Evolutionary conservation across 129 eudicot genomes (phyloP), one percentile per base, ranked within the genome.

Genomic region (Cynara cardunculus): DNA sequence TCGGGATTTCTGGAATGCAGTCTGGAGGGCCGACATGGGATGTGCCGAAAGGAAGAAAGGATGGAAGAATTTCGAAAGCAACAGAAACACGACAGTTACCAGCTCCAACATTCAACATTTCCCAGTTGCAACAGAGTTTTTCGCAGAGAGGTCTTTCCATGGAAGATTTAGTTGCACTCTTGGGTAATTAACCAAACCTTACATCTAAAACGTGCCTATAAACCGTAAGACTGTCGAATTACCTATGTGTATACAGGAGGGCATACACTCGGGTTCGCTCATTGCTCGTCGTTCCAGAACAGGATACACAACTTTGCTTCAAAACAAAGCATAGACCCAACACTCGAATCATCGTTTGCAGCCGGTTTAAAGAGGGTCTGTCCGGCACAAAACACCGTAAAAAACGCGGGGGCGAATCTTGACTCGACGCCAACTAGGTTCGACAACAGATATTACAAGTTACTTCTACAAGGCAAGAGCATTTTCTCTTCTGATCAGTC

Each of bases 21-120:
- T 87, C 96, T 26, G 98, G 96, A 83, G 98, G 96, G 24, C 98
- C 98, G 0, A 87, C 84, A 56, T 93, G 98, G 98, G 81, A 90
- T 7, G 96, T 93, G 44, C 98, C 92, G 0, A 93, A 89, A 81
- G 98, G 98, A 71, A 87, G 98, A 68, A 86, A 86, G 79, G 98
- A 93, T 72, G 96, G 98, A 81, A 83, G 91, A 78, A 74, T 86
- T 14, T 91, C 96, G 4, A 93, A 79, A 32, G 92, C 94, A 62
- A 77, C 26, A 4, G 96, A 93, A 7, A 77, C 92, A 0, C 61
- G 73, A 77, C 91, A 87, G 69, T 73, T 91, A 49, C 98, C 98
- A 13, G 84, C 83, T 79, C 98, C 96, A 78, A 87, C 92, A 25
- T 91, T 93, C 73, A 93, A 87, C 75, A 80, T 90, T 66, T 84